Conservation (phyloP, 2,329 filamentous ascomycete genomes). For the Neofusicoccum sp. region DNA sequence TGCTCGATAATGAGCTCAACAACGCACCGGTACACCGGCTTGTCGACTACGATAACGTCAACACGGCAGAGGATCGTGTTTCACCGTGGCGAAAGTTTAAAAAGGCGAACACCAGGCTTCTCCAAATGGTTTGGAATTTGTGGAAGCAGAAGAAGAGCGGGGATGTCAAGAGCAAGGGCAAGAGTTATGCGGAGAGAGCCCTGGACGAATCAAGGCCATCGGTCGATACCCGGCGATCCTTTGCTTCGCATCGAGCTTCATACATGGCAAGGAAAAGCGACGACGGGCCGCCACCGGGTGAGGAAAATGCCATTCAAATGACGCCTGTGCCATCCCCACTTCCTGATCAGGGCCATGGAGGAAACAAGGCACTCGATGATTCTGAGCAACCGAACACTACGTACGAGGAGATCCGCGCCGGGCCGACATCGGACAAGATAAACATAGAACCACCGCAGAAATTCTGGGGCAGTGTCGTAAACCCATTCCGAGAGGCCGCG, state of each 20-base stretch:
- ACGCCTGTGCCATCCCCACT: slow-evolving; percentile 86
- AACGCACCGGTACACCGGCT: slow-evolving; percentile 93
- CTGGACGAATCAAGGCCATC: slow-evolving; percentile 64
- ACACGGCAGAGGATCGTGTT: slow-evolving; percentile 82
- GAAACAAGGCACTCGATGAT: slow-evolving; percentile 26
- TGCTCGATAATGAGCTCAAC: slow-evolving; percentile 90
- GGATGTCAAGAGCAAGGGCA: slow-evolving; percentile 42
- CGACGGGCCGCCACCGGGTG: slow-evolving; percentile 17
- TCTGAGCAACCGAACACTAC: slow-evolving; percentile 23
- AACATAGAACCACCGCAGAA: slow-evolving; percentile 40
- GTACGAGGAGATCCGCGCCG: slow-evolving; percentile 27
- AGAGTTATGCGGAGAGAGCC: slow-evolving; percentile 49
- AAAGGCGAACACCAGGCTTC: slow-evolving; percentile 71
- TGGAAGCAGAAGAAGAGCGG: slow-evolving; percentile 44
- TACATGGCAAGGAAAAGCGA: slow-evolving; percentile 50
- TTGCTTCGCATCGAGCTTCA: slow-evolving; percentile 54
- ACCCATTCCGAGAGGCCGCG: slow-evolving; percentile 62
- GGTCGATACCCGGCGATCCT: slow-evolving; percentile 61
- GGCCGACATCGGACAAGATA: slow-evolving; percentile 26
- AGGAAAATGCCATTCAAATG: slow-evolving; percentile 81
- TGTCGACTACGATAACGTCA: slow-evolving; percentile 87
- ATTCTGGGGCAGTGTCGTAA: slow-evolving; percentile 68
- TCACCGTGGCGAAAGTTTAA: slow-evolving; percentile 85
- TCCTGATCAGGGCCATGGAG: slow-evolving; percentile 50
- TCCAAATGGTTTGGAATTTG: slow-evolving; percentile 54